phyloP scores from a whole-genome alignment of 148 eudicot genomes.

The Vaccinium vitisidaea region DNA sequence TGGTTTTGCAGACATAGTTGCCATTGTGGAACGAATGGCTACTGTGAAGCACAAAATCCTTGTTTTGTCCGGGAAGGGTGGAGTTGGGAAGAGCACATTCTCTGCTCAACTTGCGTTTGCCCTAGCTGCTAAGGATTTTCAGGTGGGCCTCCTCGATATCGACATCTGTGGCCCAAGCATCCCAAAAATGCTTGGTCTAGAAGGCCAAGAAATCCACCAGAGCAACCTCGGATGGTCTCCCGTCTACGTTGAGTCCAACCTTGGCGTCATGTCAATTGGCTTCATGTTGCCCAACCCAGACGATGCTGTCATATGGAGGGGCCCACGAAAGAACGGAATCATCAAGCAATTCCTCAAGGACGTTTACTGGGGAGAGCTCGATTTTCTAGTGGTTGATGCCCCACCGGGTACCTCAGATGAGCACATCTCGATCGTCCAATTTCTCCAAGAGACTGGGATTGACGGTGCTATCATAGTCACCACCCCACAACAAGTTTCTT shows the following conservation, averaged over 20 bases:
- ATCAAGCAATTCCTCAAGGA: slow-evolving; percentile 88
- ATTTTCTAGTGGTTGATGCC: slow-evolving; percentile 87
- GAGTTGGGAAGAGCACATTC: slow-evolving; percentile 96
- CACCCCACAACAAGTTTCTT: slow-evolving; percentile 89
- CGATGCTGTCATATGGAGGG: slow-evolving; percentile 95
- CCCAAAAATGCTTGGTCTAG: slow-evolving; percentile 94
- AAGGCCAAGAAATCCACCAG: slow-evolving; percentile 94
- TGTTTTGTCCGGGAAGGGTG: slow-evolving; percentile 85
- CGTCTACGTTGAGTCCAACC: slow-evolving; percentile 86
- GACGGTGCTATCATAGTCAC: slow-evolving; percentile 92
- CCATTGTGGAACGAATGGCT: slow-evolving; percentile 86
- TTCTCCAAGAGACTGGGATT: slow-evolving; percentile 69
- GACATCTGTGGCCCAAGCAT: slow-evolving; percentile 96
- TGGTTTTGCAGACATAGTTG: slow-evolving; percentile 58
- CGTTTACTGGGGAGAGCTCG: slow-evolving; percentile 89
- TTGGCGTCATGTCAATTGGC: slow-evolving; percentile 95
- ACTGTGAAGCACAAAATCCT: slow-evolving; percentile 92
- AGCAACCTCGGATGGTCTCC: slow-evolving; percentile 98
- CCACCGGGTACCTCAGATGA: slow-evolving; percentile 96
- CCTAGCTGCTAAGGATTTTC: slow-evolving; percentile 72
- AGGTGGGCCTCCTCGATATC: slow-evolving; percentile 83
- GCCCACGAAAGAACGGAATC: slow-evolving; percentile 82
- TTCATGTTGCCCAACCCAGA: slow-evolving; percentile 92
- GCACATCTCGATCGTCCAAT: slow-evolving; percentile 79
- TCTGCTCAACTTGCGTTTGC: slow-evolving; percentile 90